These are phyloP conservation scores for Spatholobus suberectus DNA, from an alignment of 306 rosid genomes.

Conservation along the genomic window DNA sequence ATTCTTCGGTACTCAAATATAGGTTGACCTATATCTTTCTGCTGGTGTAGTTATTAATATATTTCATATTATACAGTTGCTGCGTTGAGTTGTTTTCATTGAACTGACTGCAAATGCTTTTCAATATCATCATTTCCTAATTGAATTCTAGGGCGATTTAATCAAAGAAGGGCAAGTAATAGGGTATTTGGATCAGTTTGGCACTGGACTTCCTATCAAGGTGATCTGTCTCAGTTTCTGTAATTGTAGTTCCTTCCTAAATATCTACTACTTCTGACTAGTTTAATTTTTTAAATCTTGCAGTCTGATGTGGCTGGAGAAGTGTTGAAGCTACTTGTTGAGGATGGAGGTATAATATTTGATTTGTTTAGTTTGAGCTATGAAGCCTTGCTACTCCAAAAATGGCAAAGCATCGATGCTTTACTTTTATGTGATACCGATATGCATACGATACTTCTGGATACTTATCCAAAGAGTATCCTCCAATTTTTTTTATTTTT, in stretches of 20 bases:
- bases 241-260: constrained; percentile 19
- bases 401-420: neutral
- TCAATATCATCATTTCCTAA: constrained; percentile 37
- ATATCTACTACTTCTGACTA: constrained; percentile 38
- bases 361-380: neutral
- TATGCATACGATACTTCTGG: too few relatives aligned
- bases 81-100: constrained; percentile 14
- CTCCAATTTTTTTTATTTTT: neutral
- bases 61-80: neutral
- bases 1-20: constrained; percentile 10
- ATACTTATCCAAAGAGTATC: neutral
- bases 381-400: neutral
- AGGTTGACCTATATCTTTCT: constrained; percentile 18
- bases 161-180: constrained; percentile 92
- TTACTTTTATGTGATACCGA: neutral
- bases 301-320: constrained; percentile 94
- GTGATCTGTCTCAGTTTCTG: constrained; percentile 51
- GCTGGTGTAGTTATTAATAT: neutral
- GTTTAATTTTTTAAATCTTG: constrained; percentile 53
- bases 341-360: constrained; percentile 79
- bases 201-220: constrained; percentile 87
- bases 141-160: constrained; percentile 62
- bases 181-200: constrained; percentile 93
- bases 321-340: constrained; percentile 84
- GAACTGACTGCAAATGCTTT: constrained; percentile 18